Evolutionary conservation across 306 rosid genomes (phyloP).

Genomic region (Vigna nakashimae): DNA sequence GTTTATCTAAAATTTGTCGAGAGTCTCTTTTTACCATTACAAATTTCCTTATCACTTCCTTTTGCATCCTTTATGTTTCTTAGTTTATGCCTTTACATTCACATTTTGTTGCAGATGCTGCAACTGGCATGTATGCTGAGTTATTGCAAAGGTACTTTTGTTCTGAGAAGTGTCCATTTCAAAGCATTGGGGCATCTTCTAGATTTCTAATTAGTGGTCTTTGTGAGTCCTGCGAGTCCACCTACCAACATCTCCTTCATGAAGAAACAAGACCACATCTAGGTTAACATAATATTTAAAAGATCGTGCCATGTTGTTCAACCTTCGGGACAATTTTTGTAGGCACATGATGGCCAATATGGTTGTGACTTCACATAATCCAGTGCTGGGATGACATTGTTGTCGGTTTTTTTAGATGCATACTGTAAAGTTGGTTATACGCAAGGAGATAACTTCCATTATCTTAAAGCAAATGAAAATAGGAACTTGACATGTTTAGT

Average conservation of each 20-base stretch:
- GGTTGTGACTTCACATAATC: not conserved
- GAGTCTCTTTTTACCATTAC: not conserved
- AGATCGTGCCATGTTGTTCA: conserved; percentile 3
- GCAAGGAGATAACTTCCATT: conserved; percentile 11
- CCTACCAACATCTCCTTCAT: not conserved
- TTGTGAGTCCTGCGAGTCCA: not conserved
- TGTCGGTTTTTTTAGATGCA: not conserved
- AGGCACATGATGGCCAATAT: not conserved
- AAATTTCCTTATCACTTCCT: conserved; percentile 28
- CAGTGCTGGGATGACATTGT: not conserved
- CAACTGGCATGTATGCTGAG: conserved; percentile 88
- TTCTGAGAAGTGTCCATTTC: conserved; percentile 30
- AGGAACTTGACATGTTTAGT: conserved; percentile 3
- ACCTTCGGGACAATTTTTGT: not conserved
- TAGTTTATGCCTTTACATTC: conserved; percentile 35
- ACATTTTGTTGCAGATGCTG: conserved; percentile 71
- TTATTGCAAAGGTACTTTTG: conserved; percentile 71
- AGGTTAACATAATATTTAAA: conserved; percentile 9
- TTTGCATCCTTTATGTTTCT: conserved; percentile 17
- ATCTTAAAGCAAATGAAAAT: conserved; percentile 25
- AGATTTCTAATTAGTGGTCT: not conserved
- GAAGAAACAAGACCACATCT: conserved; percentile 2
- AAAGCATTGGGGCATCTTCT: conserved; percentile 23
- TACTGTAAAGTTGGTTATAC: conserved; percentile 8
- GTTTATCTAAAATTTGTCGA: conserved; percentile 9